A percentile compares a stretch with the other conserved stretches of the same genome.
Evolutionary conservation across 345 rosid genomes (phyloP).

Genomic region (Moricandia moricandioides): DNA sequence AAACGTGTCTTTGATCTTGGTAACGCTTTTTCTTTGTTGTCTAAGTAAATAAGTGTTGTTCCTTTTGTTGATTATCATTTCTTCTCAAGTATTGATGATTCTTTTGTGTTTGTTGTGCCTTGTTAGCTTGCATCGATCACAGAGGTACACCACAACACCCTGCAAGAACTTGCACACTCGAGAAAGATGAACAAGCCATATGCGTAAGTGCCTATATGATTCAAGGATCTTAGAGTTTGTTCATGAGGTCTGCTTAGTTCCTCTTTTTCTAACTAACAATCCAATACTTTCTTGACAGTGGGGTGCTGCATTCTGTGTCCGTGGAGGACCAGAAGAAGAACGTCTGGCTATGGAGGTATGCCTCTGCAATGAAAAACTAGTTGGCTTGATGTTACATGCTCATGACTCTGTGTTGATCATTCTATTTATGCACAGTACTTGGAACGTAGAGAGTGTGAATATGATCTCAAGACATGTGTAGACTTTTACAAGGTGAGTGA

Average conservation of each 20-base stretch:
- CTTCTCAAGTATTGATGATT: not conserved
- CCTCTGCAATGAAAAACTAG: not conserved
- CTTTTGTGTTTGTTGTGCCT: constrained; percentile 5
- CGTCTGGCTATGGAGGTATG: constrained; percentile 81
- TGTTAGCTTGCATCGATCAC: constrained; percentile 92
- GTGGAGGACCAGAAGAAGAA: constrained; percentile 77
- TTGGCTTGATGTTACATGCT: not conserved
- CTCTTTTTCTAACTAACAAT: not conserved
- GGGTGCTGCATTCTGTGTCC: constrained; percentile 91
- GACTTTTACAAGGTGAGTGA: constrained; percentile 69
- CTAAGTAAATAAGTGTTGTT: not conserved
- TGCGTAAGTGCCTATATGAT: constrained; percentile 53
- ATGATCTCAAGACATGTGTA: constrained; percentile 68
- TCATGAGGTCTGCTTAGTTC: not conserved
- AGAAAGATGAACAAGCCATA: constrained; percentile 61
- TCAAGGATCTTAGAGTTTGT: not conserved
- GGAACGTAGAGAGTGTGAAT: constrained; percentile 93
- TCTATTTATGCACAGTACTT: constrained; percentile 54
- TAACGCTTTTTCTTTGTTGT: constrained; percentile 23
- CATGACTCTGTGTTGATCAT: not conserved
- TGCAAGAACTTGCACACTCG: constrained; percentile 95
- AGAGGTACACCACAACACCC: constrained; percentile 92
- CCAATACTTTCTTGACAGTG: constrained; percentile 24
- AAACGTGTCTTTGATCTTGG: constrained; percentile 97
- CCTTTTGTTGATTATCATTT: not conserved